Percentiles rank a stretch among this genome's conserved stretches.
Conservation (phyloP, 2,329 filamentous ascomycete genomes). For the Trichoderma koningiopsis region DNA sequence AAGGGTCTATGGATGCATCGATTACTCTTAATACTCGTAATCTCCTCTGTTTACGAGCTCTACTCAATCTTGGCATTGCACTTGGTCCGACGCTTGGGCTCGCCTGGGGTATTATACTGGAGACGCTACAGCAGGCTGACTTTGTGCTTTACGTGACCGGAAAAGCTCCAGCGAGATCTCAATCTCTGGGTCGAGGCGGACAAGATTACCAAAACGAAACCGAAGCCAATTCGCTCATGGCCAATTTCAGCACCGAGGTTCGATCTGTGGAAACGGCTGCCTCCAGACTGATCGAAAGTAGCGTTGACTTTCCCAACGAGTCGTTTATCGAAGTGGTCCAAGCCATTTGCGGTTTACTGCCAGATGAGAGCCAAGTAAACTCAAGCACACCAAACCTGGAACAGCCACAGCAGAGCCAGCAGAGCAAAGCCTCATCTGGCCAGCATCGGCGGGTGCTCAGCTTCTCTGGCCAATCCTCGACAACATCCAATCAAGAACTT, state of each 20-base stretch:
- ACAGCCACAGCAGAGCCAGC: conserved; percentile 30
- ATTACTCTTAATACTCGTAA: conserved; percentile 81
- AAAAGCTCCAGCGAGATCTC: conserved; percentile 55
- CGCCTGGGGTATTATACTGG: conserved; percentile 89
- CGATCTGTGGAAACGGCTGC: conserved; percentile 87
- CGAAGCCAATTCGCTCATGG: conserved; percentile 55
- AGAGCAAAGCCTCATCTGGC: conserved; percentile 42
- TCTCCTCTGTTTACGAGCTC: conserved; percentile 81
- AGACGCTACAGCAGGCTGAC: conserved; percentile 90
- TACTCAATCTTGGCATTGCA: conserved; percentile 94
- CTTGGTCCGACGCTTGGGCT: conserved; percentile 81
- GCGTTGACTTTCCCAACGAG: conserved; percentile 82
- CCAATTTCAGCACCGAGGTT: conserved; percentile 77
- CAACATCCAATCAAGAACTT: conserved; percentile 61
- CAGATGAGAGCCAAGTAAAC: conserved; percentile 38
- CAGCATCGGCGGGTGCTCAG: conserved; percentile 52
- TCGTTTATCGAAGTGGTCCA: conserved; percentile 77
- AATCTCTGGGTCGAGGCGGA: conserved; percentile 47
- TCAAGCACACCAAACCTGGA: conserved; percentile 28
- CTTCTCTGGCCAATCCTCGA: conserved; percentile 47
- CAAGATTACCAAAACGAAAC: conserved; percentile 53
- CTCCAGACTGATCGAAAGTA: conserved; percentile 85
- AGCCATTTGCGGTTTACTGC: conserved; percentile 73
- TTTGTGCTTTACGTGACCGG: conserved; percentile 73
- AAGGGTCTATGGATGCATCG: conserved; percentile 58